These are phyloP conservation scores for Ambrosiella beaveri DNA, from an alignment of 2,329 filamentous ascomycete species.

Conservation along the genomic window DNA sequence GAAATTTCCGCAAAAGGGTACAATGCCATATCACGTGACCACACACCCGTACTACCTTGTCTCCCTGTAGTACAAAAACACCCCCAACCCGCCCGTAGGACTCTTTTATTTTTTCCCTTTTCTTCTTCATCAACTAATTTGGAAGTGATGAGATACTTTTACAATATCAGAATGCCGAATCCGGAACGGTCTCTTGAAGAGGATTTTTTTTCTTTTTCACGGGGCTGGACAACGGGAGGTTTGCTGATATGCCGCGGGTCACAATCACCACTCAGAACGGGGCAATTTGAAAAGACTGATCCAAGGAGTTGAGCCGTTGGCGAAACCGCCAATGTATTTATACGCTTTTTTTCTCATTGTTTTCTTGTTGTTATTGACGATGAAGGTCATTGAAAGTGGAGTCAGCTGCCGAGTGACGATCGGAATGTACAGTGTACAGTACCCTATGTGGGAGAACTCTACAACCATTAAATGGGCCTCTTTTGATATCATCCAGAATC, in stretches of 20 bases:
- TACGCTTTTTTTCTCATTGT: too few species aligned
- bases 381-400: too few species aligned
- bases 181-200: neutral
- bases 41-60: neutral
- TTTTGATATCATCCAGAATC: too few species aligned
- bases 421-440: too few species aligned
- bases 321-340: too few species aligned
- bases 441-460: too few species aligned
- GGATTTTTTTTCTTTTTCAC: too few species aligned
- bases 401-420: too few species aligned
- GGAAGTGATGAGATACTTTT: constrained; percentile 59
- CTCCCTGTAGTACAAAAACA: neutral
- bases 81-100: too few species aligned
- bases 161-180: constrained; percentile 16
- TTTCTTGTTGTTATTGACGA: too few species aligned
- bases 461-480: too few species aligned
- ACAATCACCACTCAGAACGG: constrained; percentile 41
- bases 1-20: constrained; percentile 5
- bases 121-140: constrained; percentile 57
- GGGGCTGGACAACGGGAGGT: constrained; percentile 17
- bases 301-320: constrained; percentile 21
- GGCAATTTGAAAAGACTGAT: constrained; percentile 48
- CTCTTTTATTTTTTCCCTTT: constrained; percentile 19
- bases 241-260: constrained; percentile 50
- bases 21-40: neutral